Evolutionary conservation across 306 rosid species (phyloP).

Genomic region (Corylus heterophylla): DNA sequence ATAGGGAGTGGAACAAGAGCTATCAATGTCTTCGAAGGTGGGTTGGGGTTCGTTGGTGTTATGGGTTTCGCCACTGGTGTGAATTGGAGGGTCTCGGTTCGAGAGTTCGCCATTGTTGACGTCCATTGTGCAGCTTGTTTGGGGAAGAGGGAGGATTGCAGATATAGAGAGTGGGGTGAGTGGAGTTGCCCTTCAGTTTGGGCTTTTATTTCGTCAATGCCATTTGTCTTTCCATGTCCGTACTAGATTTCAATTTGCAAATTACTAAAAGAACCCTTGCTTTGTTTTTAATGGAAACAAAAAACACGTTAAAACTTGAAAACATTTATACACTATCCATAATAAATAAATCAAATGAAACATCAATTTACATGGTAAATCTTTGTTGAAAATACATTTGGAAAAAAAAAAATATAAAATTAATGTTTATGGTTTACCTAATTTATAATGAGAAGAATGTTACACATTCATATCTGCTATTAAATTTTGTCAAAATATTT

Average conservation of each 20-base stretch:
- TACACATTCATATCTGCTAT: no score
- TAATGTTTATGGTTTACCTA: no score
- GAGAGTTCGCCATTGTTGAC: conserved; percentile 18
- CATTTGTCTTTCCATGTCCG: conserved; percentile 10
- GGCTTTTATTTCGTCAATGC: conserved; percentile 25
- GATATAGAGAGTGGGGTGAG: not conserved
- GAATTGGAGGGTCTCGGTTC: conserved; percentile 26
- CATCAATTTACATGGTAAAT: no score
- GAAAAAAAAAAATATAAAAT: no score
- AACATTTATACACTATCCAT: no score
- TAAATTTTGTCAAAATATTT: no score
- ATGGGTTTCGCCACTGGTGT: conserved; percentile 32
- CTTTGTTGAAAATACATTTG: no score
- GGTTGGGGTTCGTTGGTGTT: conserved; percentile 18
- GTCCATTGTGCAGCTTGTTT: conserved; percentile 41
- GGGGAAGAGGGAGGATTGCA: not conserved
- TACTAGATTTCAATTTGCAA: not conserved
- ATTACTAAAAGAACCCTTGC: not conserved
- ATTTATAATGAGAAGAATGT: no score
- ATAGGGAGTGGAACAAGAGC: conserved; percentile 90
- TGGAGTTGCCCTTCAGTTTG: conserved; percentile 11
- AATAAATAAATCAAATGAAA: no score
- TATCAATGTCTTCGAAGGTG: conserved; percentile 63
- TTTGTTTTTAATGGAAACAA: no score
- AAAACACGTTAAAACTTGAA: no score